Evolutionary conservation across 2,329 filamentous ascomycete species (phyloP), one percentile per base, ranked within the genome.

Genomic region (Boeremia exigua): DNA sequence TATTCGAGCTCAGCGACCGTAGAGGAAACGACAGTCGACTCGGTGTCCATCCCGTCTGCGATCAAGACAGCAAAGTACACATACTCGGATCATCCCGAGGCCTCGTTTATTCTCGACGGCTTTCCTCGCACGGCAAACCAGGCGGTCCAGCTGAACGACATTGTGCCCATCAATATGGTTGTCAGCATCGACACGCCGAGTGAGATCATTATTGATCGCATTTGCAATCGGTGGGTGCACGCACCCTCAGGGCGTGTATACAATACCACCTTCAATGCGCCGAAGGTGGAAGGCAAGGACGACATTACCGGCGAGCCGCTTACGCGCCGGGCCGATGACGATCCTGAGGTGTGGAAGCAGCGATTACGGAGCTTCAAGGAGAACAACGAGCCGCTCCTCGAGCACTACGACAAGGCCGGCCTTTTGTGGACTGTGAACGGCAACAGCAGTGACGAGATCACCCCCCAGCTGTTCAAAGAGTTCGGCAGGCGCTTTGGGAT

Each of bases 101-200:
- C 92, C 8, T 96, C 92, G 0, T 98, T 97, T 75, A 90, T 99
- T 61, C 88, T 99, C 48, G 95, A 99, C 74, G 95, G 95, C 14
- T 99, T 98, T 77, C 95, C 95, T 2, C 89, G 95, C 62, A 99
- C 91, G 6, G 89, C 90, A 0, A 73, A 80, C 3, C 95, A 99
- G 77, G 95, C 93, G 27, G 75, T 79, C 37, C 88, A 88, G 54
- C 84, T 98, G 43, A 92, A 96, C 72, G 79, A 81, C 40, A 82
- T 97, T 30, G 85, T 98, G 29, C 92, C 94, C n/a, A 93, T 99
- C 74, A 99, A 99, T 77, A 85, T 97, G 58, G 95, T 92, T 44
- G 88, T 97, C 56, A 92, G 90, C 51, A 82, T 98, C 65, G 84
- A 89, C 71, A 98, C 94, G 0, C 95, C 95, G 0, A 86, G 90